Percentiles rank a stretch among this genome's conserved stretches.
Conservation (phyloP, 2,329 filamentous ascomycete species). For the Penicillium glabrum region DNA sequence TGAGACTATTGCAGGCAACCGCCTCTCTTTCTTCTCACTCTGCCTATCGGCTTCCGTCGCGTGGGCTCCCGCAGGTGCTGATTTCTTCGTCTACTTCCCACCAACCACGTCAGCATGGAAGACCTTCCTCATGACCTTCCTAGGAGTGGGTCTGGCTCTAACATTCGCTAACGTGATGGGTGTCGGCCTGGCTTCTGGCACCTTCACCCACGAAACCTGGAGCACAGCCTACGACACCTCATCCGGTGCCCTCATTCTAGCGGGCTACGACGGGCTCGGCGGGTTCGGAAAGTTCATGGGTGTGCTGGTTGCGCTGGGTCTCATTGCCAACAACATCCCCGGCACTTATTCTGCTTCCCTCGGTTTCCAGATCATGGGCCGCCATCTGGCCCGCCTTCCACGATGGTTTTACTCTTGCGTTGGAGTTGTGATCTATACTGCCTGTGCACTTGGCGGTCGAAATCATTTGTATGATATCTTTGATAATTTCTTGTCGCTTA, state of each 20-base stretch:
- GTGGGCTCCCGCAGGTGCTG: constrained; percentile 25
- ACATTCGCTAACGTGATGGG: constrained; percentile 32
- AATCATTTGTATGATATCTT: constrained; percentile 39
- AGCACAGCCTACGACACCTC: constrained; percentile 16
- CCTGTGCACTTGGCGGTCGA: constrained; percentile 37
- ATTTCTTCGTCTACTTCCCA: constrained; percentile 40
- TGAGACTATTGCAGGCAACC: constrained; percentile 19
- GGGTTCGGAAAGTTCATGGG: constrained; percentile 37
- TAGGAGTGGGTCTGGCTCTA: constrained; percentile 27
- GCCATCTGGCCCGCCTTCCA: constrained; percentile 30
- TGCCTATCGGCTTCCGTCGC: constrained; percentile 27
- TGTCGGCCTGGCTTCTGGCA: constrained; percentile 34
- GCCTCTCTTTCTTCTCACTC: constrained; percentile 28
- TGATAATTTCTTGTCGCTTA: constrained; percentile 40
- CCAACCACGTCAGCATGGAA: constrained; percentile 17
- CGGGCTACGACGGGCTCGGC: constrained; percentile 30
- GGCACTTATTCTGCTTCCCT: constrained; percentile 38
- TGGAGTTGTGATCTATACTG: constrained; percentile 35
- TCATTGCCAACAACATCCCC: constrained; percentile 40
- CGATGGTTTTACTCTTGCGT: constrained; percentile 39
- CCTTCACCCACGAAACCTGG: constrained; percentile 28
- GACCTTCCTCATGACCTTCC: constrained; percentile 32
- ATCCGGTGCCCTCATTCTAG: constrained; percentile 34
- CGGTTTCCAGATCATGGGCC: constrained; percentile 36
- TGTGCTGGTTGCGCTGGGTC: constrained; percentile 36